Evolutionary conservation across 1,139 yeast species (phyloP).

Genomic region (Taiozyma sp.): DNA sequence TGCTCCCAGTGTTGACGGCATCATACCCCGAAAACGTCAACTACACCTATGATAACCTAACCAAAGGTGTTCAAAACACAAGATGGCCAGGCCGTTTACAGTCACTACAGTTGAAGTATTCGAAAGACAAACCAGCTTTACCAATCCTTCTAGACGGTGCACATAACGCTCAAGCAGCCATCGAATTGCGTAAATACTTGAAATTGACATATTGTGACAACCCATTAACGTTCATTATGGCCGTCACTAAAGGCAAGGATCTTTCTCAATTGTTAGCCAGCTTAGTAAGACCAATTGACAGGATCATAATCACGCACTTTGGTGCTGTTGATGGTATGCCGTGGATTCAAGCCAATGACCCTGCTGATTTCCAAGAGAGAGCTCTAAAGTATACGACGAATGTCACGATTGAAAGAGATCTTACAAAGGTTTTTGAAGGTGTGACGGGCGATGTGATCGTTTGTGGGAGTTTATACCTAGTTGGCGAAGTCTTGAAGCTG

Average conservation of each 20-base stretch:
- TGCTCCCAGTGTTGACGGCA: conserved; percentile 26
- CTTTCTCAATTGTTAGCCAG: conserved; percentile 47
- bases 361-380: conserved; percentile 33
- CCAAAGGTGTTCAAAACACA: conserved; percentile 46
- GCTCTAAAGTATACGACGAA: conserved; percentile 33
- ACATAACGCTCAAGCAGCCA: conserved; percentile 83
- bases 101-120: conserved; percentile 26
- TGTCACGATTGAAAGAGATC: conserved; percentile 19
- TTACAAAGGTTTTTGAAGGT: conserved; percentile 15
- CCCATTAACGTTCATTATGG: conserved; percentile 61
- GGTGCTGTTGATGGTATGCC: conserved; percentile 85
- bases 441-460: conserved; percentile 37
- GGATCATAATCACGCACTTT: conserved; percentile 59
- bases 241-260: conserved; percentile 72
- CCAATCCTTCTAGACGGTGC: conserved; percentile 80
- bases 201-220: conserved; percentile 21
- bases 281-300: conserved; percentile 47
- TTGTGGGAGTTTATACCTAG: conserved; percentile 78
- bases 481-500: conserved; percentile 58
- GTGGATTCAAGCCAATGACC: conserved; percentile 62
- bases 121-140: conserved; percentile 19
- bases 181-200: conserved; percentile 50
- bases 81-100: conserved; percentile 68
- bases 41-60: conserved; percentile 34
- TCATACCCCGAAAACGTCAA: conserved; percentile 16